Conservation (phyloP, 2,329 filamentous ascomycete genomes). For the Ceratocystis destructans region DNA sequence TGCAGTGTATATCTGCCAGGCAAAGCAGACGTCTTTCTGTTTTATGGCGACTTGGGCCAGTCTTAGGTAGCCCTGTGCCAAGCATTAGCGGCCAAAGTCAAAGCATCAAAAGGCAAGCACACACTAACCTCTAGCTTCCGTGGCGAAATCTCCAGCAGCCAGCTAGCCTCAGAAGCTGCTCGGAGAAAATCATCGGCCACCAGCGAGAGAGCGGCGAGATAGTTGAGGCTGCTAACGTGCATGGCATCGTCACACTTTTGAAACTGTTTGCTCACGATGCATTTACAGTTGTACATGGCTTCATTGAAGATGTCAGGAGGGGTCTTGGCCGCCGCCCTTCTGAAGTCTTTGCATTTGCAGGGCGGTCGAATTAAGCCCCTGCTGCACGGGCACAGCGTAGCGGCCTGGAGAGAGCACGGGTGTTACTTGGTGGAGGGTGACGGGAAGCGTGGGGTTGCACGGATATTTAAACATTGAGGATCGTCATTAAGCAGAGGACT, state of each 20-base stretch:
- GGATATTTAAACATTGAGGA: no score
- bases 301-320: constrained; percentile 28
- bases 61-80: constrained; percentile 30
- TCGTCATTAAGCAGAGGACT: background rate
- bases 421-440: no score
- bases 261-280: constrained; percentile 28
- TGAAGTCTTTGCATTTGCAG: constrained; percentile 31
- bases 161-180: constrained; percentile 31
- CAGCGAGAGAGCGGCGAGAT: constrained; percentile 27
- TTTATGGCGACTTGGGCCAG: constrained; percentile 30
- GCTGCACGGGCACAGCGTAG: constrained; percentile 25
- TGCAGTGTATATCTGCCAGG: constrained; percentile 30
- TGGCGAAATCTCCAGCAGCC: constrained; percentile 32
- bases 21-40: constrained; percentile 28
- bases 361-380: constrained; percentile 27
- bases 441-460: no score
- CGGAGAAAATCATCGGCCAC: constrained; percentile 30
- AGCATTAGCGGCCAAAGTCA: background rate
- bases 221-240: constrained; percentile 31
- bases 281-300: constrained; percentile 30
- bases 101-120: background rate
- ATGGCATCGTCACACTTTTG: constrained; percentile 29
- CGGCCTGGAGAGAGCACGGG: constrained; percentile 1
- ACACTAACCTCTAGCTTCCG: constrained; percentile 28
- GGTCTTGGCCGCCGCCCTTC: constrained; percentile 22